Percentiles rank a stretch among this genome's conserved stretches.
phyloP scores from a whole-genome alignment of 768 basidiomycete species.

The Termitomyces sp. region DNA sequence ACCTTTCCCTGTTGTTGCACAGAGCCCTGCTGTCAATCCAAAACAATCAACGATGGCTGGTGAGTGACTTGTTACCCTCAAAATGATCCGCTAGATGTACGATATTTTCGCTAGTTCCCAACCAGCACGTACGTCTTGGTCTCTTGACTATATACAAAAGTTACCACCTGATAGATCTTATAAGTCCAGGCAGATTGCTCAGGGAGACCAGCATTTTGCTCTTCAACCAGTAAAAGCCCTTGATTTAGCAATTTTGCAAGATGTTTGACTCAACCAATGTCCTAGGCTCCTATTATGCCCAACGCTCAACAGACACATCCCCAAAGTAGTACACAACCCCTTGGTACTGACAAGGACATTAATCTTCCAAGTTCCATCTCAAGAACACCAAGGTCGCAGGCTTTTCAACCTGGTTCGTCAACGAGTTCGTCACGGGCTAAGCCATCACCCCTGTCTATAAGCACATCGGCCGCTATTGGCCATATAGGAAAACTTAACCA shows the following conservation, averaged over 20 bases:
- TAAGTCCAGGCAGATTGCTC: background rate
- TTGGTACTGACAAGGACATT: background rate
- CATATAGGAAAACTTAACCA: background rate
- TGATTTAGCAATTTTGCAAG: background rate
- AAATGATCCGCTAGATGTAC: background rate
- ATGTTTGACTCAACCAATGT: background rate
- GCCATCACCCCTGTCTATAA: conserved; percentile 5
- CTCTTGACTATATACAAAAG: too few species aligned
- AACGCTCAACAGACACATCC: background rate
- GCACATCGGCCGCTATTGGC: background rate
- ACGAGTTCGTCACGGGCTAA: background rate
- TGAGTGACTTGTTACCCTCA: background rate
- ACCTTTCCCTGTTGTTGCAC: background rate
- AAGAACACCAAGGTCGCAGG: background rate
- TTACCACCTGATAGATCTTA: background rate
- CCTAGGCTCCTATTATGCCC: background rate
- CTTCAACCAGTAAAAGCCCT: background rate
- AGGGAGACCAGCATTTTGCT: background rate
- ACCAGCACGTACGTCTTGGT: background rate
- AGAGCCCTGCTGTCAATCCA: background rate
- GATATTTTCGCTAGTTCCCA: background rate
- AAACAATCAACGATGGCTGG: background rate
- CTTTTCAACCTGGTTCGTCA: conserved; percentile 1
- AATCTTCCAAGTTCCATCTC: conserved; percentile 3
- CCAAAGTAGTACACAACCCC: background rate